Conservation (phyloP, 768 basidiomycete species). For the Daedalea quercina region DNA sequence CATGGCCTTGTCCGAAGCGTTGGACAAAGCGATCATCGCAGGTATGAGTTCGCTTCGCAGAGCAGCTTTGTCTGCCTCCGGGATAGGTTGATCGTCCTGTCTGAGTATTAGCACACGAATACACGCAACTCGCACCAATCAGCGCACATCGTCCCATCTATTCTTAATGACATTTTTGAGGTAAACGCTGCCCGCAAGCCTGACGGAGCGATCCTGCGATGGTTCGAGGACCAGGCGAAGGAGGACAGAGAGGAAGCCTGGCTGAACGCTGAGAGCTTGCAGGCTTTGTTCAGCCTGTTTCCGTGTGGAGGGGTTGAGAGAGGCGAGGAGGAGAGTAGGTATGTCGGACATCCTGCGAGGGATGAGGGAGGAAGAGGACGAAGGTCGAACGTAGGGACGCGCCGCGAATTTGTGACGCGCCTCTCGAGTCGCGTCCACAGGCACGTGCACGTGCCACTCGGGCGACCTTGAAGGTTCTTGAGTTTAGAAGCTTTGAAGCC, state of each 20-base stretch:
- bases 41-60: slow-evolving; percentile 78
- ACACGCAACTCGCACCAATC: neutral
- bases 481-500: too few species aligned
- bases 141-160: slow-evolving; percentile 78
- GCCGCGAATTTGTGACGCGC: neutral
- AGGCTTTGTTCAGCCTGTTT: slow-evolving; percentile 83
- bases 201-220: slow-evolving; percentile 57
- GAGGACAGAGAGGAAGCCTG: slow-evolving; percentile 74
- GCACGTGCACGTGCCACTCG: neutral
- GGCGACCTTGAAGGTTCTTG: too few species aligned
- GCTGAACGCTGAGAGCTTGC: slow-evolving; percentile 55
- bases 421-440: neutral
- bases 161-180: slow-evolving; percentile 88
- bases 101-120: neutral
- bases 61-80: slow-evolving; percentile 62
- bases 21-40: slow-evolving; percentile 84
- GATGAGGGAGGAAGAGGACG: neutral
- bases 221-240: slow-evolving; percentile 69
- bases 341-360: slow-evolving; percentile 52
- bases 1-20: slow-evolving; percentile 61
- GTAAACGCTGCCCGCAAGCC: slow-evolving; percentile 84
- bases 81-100: slow-evolving; percentile 68
- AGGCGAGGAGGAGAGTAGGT: slow-evolving; percentile 62
- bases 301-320: slow-evolving; percentile 59
- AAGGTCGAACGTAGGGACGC: neutral